Percentiles rank a stretch among this genome's conserved stretches.
Conservation (phyloP, 2,329 filamentous ascomycete species). For the Rasamsonia emersonii region DNA sequence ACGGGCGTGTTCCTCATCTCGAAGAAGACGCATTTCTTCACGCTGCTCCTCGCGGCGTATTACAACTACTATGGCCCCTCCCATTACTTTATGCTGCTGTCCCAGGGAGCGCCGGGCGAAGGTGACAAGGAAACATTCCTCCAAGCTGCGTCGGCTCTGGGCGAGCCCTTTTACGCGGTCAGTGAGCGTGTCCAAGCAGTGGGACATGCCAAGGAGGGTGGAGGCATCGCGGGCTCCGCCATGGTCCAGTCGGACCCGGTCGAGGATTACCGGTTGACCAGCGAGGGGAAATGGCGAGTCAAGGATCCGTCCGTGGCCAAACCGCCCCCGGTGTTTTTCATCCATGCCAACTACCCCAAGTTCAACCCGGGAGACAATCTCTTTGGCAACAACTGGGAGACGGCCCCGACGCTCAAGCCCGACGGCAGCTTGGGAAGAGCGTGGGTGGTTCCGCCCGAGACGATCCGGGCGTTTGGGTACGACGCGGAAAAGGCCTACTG, state of each 20-base stretch:
- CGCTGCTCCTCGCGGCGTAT: conserved; percentile 28
- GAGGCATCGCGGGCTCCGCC: conserved; percentile 24
- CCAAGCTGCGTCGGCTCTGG: conserved; percentile 24
- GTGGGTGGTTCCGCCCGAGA: conserved; percentile 27
- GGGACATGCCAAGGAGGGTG: conserved; percentile 20
- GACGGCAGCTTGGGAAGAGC: conserved; percentile 28
- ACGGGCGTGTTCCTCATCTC: conserved; percentile 28
- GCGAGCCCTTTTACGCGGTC: conserved; percentile 27
- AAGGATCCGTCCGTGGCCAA: conserved; percentile 22
- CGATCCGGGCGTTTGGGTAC: conserved; percentile 28
- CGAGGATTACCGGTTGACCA: conserved; percentile 26
- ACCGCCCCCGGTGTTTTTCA: conserved; percentile 28
- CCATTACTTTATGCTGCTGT: conserved; percentile 30
- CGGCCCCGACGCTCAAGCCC: conserved; percentile 25
- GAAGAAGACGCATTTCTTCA: conserved; percentile 26
- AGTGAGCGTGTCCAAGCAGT: conserved; percentile 28
- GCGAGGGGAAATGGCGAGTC: conserved; percentile 24
- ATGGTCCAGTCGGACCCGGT: conserved; percentile 32
- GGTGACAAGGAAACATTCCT: conserved; percentile 34
- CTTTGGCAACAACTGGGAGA: conserved; percentile 31
- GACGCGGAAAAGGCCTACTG: conserved; percentile 32
- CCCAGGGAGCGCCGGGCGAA: conserved; percentile 30
- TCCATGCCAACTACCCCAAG: conserved; percentile 36
- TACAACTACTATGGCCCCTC: conserved; percentile 25
- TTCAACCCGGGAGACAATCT: conserved; percentile 32